Base-by-base conservation (phyloP, 1,139 yeast species). In the Candida sp. region DNA sequence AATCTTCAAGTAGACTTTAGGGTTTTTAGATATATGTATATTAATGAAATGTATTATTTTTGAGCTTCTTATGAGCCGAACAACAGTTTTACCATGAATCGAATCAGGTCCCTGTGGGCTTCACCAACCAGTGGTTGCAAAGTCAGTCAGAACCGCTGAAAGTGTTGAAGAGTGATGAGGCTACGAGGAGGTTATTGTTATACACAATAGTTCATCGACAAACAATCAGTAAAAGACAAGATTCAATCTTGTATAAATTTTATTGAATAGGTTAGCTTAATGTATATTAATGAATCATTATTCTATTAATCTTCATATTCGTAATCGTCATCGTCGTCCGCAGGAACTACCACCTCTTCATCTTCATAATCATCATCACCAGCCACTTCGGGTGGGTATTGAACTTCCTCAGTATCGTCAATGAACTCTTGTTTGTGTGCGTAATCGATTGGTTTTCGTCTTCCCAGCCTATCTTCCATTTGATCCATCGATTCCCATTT, bases 81-180 rank as follows among this genome's bases (percentile, higher is more conserved):
- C 68, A 75, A 52, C 55, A 60, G 45, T 93, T 95, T 64, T 90
- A 87, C 67, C 68, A 81, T 36, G 82, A 83, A 50, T 71, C 93
- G 52, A 76, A 88, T 37, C 75, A 82, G 39, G 82, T 89, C 56
- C 98, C 99, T 0, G 84, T 82, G 3, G 77, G 76, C 29, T 89
- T 90, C 54, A 67, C 93, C 51, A 74, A 84, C 45, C 75, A 80
- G 41, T 89, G 95, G 85, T 68, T 83, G 42, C 83, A 80, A 41
- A 79, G 87, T 21, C 95, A 89, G 59, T 75, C 88, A 33, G 82
- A 86, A 49, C 85, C 91, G 40, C 73, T 88, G 55, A 83, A 81
- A 60, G 83, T 88, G 15, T 75, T 89, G 51, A 78, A 85, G 54
- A 88, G 95, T 49, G 97, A 91, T 61, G 91, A 87, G 90, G 95